Percentiles rank a stretch among this genome's conserved stretches.
phyloP scores from a whole-genome alignment of 768 basidiomycete species.

The Tylopilus subfusipes region DNA sequence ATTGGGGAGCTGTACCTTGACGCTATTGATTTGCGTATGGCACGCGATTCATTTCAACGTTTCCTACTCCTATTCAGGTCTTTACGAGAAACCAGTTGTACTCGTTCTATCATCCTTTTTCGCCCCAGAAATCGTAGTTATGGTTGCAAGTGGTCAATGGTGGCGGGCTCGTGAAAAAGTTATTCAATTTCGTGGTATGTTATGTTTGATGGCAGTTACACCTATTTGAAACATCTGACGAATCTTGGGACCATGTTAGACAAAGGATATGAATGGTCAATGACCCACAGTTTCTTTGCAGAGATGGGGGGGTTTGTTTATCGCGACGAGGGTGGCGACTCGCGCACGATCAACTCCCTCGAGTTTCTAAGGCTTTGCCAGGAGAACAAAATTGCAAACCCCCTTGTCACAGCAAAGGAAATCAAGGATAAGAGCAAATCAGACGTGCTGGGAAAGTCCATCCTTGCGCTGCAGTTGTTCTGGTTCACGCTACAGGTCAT shows the following conservation, averaged over 20 bases:
- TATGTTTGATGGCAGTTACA: too few species aligned
- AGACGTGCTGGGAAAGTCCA: too few species aligned
- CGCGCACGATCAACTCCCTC: not conserved
- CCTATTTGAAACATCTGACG: too few species aligned
- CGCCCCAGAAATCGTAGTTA: not conserved
- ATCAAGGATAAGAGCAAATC: not conserved
- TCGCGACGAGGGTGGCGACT: not conserved
- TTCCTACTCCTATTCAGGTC: too few species aligned
- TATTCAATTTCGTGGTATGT: not conserved
- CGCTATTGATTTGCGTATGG: not conserved
- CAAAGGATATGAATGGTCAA: not conserved
- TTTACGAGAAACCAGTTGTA: not conserved
- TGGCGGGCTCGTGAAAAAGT: not conserved
- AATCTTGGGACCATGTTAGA: not conserved
- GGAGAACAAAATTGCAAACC: not conserved
- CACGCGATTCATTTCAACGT: not conserved
- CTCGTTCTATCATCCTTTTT: not conserved
- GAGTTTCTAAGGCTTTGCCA: not conserved
- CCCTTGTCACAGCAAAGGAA: not conserved
- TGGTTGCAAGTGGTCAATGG: not conserved
- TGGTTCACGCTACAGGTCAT: too few species aligned
- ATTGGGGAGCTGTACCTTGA: not conserved
- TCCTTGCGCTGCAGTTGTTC: too few species aligned
- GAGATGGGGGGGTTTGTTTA: constrained; percentile 1
- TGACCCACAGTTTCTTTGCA: not conserved